phyloP scores from a whole-genome alignment of 768 basidiomycete genomes.

The Fistulinella prunicolor region DNA sequence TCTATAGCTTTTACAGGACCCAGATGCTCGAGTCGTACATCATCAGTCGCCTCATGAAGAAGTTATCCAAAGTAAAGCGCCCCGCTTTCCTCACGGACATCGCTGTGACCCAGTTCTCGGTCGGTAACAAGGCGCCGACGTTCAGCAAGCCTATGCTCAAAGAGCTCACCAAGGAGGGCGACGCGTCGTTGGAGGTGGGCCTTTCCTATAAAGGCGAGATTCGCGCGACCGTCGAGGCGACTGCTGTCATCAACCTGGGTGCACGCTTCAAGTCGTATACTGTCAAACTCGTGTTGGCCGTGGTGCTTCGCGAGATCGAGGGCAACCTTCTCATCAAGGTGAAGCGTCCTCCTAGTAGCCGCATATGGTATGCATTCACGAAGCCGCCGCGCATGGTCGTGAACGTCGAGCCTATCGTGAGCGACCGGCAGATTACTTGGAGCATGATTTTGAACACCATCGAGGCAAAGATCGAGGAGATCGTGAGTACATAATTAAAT shows the following conservation, averaged over 20 bases:
- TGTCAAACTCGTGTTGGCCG: slow-evolving; percentile 87
- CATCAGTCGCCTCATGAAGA: slow-evolving; percentile 88
- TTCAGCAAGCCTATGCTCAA: slow-evolving; percentile 98
- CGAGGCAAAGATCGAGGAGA: slow-evolving; percentile 83
- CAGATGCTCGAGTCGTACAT: slow-evolving; percentile 79
- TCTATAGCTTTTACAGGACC: slow-evolving; percentile 90
- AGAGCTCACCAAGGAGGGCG: slow-evolving; percentile 91
- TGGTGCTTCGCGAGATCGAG: slow-evolving; percentile 84
- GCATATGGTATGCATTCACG: slow-evolving; percentile 94
- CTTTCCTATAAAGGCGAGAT: slow-evolving; percentile 84
- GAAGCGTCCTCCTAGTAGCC: slow-evolving; percentile 92
- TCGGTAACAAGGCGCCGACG: slow-evolving; percentile 80
- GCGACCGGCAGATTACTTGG: slow-evolving; percentile 93
- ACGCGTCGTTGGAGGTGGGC: slow-evolving; percentile 85
- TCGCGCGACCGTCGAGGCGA: slow-evolving; percentile 86
- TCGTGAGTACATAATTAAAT: slow-evolving; percentile 49
- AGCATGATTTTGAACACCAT: slow-evolving; percentile 87
- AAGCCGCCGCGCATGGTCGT: slow-evolving; percentile 84
- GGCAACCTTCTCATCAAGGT: slow-evolving; percentile 88
- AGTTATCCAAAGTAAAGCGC: slow-evolving; percentile 86
- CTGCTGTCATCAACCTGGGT: slow-evolving; percentile 81
- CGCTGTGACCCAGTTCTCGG: slow-evolving; percentile 82
- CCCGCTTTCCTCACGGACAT: slow-evolving; percentile 85
- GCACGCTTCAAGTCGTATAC: slow-evolving; percentile 84
- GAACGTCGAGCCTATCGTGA: slow-evolving; percentile 90